Evolutionary conservation across 1,284 basidiomycete genomes (phyloP), one percentile per base, ranked within the genome.

Genomic region (Melampsora larici-populina): DNA sequence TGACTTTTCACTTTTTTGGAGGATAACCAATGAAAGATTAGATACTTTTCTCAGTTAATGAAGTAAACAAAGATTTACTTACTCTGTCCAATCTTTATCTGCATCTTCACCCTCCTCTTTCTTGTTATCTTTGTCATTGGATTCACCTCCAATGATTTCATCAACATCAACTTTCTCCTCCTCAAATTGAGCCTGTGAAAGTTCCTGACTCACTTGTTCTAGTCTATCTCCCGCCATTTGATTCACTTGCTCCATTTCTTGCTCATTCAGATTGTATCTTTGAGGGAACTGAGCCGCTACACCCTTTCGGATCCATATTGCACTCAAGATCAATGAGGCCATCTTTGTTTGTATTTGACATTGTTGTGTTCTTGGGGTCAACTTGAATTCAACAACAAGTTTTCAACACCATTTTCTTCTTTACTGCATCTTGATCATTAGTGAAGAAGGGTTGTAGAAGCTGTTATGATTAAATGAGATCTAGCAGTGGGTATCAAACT

Each of bases 181-280:
- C 33, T 70, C 26, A 15, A 43, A 36, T 72, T 83, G 80, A n/a
- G 82, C 82, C 51, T 79, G 79, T 85, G 93, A 91, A 17, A 98
- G 87, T 82, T 95, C 94, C 74, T 89, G 87, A 78, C 90, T 88
- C 21, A 93, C 93, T 87, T 94, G 92, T 80, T 94, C 91, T 66
- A 96, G 88, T 82, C 94, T 91, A 74, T 94, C 91, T 68, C 91
- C 88, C 33, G 94, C 93, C 65, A 99, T 88, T 68, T 90, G 88
- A 81, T 92, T 93, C 67, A 99, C 93, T 55, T 96, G 90, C 82
- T 92, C 90, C 48, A 99, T 87, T 85, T 99, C 96, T 65, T 88
- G 86, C 81, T 97, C 93, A 83, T 98, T 93, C 60, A 99, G 89
- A 76, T 92, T 88, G 84, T 98, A 98, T 86, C 92, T 94, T 82